These are phyloP conservation scores for Quercus agrifolia DNA, from an alignment of 306 rosid genomes.

Conservation along the genomic window DNA sequence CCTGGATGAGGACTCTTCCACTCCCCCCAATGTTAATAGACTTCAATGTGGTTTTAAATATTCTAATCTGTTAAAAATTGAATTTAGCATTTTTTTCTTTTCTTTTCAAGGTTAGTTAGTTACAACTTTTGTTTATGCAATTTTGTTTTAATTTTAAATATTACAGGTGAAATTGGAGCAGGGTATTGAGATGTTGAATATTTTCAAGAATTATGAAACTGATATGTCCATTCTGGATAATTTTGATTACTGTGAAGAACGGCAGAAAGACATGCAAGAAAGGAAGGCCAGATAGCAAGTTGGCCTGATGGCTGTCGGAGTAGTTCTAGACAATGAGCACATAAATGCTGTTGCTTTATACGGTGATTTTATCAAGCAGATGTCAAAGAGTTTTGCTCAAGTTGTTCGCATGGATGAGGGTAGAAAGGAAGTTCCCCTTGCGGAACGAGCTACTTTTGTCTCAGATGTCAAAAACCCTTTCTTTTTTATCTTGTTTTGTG, in stretches of 20 bases:
- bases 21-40: not conserved
- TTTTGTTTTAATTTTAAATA: slow-evolving; percentile 13
- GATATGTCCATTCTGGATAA: slow-evolving; percentile 72
- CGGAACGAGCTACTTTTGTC: slow-evolving; percentile 38
- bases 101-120: not conserved
- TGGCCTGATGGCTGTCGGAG: slow-evolving; percentile 42
- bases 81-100: not conserved
- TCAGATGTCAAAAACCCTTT: slow-evolving; percentile 15
- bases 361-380: slow-evolving; percentile 66
- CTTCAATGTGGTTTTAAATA: not conserved
- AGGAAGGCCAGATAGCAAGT: slow-evolving; percentile 67
- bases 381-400: slow-evolving; percentile 77
- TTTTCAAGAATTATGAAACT: slow-evolving; percentile 68
- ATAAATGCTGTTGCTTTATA: slow-evolving; percentile 34
- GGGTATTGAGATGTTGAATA: slow-evolving; percentile 67
- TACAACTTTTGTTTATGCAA: slow-evolving; percentile 5
- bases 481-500: too few species aligned
- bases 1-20: too few species aligned
- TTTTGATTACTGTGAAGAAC: slow-evolving; percentile 76
- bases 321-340: slow-evolving; percentile 57
- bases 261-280: slow-evolving; percentile 82
- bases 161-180: slow-evolving; percentile 70
- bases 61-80: not conserved
- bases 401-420: slow-evolving; percentile 72
- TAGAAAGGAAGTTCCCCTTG: slow-evolving; percentile 35